phyloP scores from a whole-genome alignment of 148 eudicot species.

The Talinum fruticosum region DNA sequence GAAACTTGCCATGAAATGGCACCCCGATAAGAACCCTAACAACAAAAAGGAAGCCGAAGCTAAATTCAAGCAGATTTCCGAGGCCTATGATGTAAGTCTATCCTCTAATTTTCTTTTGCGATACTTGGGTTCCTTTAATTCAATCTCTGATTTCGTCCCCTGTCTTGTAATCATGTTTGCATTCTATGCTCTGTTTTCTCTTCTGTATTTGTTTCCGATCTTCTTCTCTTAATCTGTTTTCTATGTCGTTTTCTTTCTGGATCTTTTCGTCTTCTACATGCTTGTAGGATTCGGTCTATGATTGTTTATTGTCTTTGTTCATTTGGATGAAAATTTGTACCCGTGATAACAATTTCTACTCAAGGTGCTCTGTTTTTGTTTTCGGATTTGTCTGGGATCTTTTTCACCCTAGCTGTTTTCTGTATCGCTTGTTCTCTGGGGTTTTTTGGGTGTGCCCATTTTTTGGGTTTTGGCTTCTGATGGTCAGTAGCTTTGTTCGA shows the following conservation, averaged over 20 bases:
- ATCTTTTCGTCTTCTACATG: no score
- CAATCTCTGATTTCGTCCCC: no score
- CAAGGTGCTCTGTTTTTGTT: no score
- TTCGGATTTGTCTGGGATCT: no score
- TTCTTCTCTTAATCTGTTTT: no score
- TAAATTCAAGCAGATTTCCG: slow-evolving; percentile 69
- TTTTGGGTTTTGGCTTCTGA: no score
- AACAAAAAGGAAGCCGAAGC: slow-evolving; percentile 63
- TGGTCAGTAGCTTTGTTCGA: no score
- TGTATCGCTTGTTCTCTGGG: no score
- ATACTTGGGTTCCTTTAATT: background rate
- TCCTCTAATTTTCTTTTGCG: background rate
- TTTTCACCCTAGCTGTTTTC: no score
- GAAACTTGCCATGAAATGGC: slow-evolving; percentile 64
- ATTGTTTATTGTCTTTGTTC: background rate
- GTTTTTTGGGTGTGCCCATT: no score
- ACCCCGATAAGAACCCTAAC: slow-evolving; percentile 57
- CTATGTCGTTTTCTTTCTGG: no score
- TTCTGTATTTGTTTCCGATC: background rate
- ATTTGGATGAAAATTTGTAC: background rate
- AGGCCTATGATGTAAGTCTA: slow-evolving; percentile 57
- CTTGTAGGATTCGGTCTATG: background rate
- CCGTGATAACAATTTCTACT: background rate
- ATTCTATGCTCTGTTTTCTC: background rate
- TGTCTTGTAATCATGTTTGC: background rate